phyloP scores from a whole-genome alignment of 2,329 filamentous ascomycete species.

The Byssochlamys sp. region DNA sequence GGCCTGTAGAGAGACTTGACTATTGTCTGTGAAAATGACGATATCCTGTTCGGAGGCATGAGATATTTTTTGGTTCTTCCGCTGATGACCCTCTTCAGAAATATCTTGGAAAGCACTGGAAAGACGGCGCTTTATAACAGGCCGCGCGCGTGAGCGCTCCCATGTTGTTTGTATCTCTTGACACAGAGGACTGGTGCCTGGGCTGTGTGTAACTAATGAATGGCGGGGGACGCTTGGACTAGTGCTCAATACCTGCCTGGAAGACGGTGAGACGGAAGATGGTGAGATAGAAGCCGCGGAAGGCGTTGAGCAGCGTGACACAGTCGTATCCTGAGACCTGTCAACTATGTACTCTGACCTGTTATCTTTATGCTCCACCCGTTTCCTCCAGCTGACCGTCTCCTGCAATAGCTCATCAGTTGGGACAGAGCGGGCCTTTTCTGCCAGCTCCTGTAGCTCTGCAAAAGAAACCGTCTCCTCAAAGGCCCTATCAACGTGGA shows the following conservation, averaged over 20 bases:
- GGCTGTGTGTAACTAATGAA: not conserved
- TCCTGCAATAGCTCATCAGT: slow-evolving; percentile 51
- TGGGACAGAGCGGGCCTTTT: slow-evolving; percentile 44
- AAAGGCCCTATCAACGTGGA: slow-evolving; percentile 66
- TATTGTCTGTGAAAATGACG: not conserved
- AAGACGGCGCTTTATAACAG: not conserved
- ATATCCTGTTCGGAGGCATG: not conserved
- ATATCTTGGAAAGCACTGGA: not conserved
- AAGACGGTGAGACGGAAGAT: not conserved
- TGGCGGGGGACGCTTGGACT: not conserved
- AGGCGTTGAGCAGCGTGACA: slow-evolving; percentile 11
- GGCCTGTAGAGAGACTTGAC: not conserved
- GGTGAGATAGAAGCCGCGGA: slow-evolving; percentile 2
- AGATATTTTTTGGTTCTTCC: not conserved
- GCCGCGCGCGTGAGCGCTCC: not conserved
- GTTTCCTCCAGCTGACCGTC: slow-evolving; percentile 51
- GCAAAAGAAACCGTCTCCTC: slow-evolving; percentile 59
- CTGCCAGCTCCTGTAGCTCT: slow-evolving; percentile 59
- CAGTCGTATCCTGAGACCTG: slow-evolving; percentile 16
- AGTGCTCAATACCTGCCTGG: not conserved
- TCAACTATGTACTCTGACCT: slow-evolving; percentile 15
- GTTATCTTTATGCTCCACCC: slow-evolving; percentile 47
- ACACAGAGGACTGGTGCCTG: not conserved
- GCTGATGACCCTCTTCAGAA: not conserved
- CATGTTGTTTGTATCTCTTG: not conserved